These are phyloP conservation scores for Thecaphora thlaspeos DNA, from an alignment of 1,284 basidiomycete species.

Conservation along the genomic window DNA sequence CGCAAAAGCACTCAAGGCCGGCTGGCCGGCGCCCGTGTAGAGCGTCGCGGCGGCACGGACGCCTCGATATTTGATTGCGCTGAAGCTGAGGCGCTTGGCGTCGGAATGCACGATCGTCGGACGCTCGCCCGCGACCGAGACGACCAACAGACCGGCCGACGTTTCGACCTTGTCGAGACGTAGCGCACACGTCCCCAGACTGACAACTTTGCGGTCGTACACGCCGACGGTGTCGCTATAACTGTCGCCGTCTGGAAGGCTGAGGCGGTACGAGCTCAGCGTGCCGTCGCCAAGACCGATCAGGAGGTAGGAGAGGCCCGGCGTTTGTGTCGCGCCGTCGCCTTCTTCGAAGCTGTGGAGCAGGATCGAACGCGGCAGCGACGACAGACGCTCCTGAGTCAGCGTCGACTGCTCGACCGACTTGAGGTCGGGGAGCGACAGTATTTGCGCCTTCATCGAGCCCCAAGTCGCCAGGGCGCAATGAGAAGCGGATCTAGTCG, in stretches of 20 bases:
- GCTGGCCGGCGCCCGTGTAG: conserved; percentile 8
- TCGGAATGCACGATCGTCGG: conserved; percentile 50
- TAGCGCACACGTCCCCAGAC: conserved; percentile 72
- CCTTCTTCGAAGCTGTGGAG: conserved; percentile 66
- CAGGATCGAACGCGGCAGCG: conserved; percentile 70
- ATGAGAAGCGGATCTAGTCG: conserved; percentile 29
- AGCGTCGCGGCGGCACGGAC: conserved; percentile 37
- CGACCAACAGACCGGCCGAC: conserved; percentile 27
- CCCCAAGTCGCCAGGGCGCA: conserved; percentile 77
- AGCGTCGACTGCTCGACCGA: conserved; percentile 40
- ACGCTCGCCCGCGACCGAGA: conserved; percentile 51
- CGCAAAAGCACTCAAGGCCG: conserved; percentile 31
- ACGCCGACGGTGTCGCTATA: conserved; percentile 41
- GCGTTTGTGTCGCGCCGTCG: conserved; percentile 27
- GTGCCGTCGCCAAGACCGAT: conserved; percentile 78
- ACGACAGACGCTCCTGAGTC: conserved; percentile 8
- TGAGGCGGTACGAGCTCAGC: conserved; percentile 66
- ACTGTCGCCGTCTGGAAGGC: conserved; percentile 31
- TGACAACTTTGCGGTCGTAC: conserved; percentile 65
- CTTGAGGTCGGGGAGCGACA: conserved; percentile 62
- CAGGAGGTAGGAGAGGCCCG: conserved; percentile 63
- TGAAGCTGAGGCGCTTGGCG: conserved; percentile 47
- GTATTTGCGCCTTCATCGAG: conserved; percentile 67
- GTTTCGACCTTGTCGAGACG: conserved; percentile 60
- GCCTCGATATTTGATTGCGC: conserved; percentile 44